Conservation (phyloP, 73 alveolate species). For the Paramecium tetraurelia region DNA sequence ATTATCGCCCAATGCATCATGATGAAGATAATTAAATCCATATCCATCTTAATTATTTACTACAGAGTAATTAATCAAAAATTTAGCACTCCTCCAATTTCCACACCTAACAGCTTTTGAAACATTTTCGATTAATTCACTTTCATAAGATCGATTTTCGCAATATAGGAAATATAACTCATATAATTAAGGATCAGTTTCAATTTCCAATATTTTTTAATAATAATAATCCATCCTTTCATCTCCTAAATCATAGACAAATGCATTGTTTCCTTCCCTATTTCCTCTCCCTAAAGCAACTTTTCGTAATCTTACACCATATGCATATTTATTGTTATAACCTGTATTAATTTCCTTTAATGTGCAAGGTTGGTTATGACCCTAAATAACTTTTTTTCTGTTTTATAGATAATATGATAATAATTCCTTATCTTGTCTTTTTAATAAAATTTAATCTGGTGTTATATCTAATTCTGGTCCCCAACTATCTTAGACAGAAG, state of each 20-base stretch:
- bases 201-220: constrained; percentile 63
- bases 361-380: constrained; percentile 58
- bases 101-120: constrained; percentile 87
- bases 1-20: constrained; percentile 68
- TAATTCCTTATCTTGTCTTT: constrained; percentile 70
- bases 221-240: background rate
- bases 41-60: constrained; percentile 66
- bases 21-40: constrained; percentile 93
- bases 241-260: constrained; percentile 73
- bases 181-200: constrained; percentile 69
- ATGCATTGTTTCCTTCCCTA: constrained; percentile 97
- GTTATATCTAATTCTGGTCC: constrained; percentile 59
- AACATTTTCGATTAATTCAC: constrained; percentile 55
- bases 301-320: constrained; percentile 86
- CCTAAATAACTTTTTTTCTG: constrained; percentile 41
- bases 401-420: constrained; percentile 62
- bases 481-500: background rate
- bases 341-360: constrained; percentile 86
- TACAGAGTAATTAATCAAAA: constrained; percentile 67
- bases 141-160: constrained; percentile 51
- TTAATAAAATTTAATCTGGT: constrained; percentile 75
- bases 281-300: constrained; percentile 94
- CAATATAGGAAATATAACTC: constrained; percentile 68
- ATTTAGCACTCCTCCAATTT: constrained; percentile 77
- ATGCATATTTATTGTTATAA: constrained; percentile 77